phyloP scores from a whole-genome alignment of 2,329 filamentous ascomycete genomes.

The Penicillium hesseltinei region DNA sequence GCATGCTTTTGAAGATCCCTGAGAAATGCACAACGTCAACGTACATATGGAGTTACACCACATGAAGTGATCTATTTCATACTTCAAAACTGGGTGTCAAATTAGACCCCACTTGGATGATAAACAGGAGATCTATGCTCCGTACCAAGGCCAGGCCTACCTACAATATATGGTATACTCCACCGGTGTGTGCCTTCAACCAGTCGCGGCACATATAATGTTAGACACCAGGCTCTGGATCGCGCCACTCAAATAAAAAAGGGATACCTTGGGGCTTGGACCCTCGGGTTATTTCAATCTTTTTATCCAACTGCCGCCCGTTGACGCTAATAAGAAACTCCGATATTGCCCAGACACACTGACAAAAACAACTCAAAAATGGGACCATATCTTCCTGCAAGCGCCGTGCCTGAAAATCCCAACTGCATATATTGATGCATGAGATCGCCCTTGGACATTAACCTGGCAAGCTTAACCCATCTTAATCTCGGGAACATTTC shows the following conservation, averaged over 20 bases:
- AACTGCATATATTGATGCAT: neutral
- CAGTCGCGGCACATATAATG: neutral
- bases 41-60: neutral
- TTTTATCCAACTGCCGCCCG: neutral
- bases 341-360: neutral
- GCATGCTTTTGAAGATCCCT: conserved; percentile 12
- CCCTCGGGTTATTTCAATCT: neutral
- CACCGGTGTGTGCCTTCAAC: neutral
- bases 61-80: neutral
- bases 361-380: neutral
- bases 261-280: neutral
- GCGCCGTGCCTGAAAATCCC: neutral
- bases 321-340: neutral
- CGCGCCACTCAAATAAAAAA: neutral
- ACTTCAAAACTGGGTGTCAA: neutral
- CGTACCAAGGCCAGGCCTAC: neutral
- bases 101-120: neutral
- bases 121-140: neutral
- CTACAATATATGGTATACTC: neutral
- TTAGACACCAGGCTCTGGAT: neutral
- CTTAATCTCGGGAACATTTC: neutral
- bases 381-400: neutral
- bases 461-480: neutral
- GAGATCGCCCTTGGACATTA: neutral
- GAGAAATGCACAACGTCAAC: conserved; percentile 17